These are phyloP conservation scores for Candida ovalis DNA, from an alignment of 805 yeast genomes.

Conservation along the genomic window DNA sequence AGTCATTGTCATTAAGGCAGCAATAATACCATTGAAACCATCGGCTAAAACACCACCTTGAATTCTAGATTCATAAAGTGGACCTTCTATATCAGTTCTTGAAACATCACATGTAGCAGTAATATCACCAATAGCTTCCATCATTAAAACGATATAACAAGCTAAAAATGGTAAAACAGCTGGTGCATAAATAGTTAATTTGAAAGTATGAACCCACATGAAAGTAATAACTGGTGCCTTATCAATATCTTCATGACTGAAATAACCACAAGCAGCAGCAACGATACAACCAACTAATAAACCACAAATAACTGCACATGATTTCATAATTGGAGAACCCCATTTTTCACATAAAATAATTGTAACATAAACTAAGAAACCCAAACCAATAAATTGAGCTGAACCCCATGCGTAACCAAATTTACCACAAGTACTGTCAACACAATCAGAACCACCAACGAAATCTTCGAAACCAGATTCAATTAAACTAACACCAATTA, in stretches of 20 bases:
- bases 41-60: slow-evolving; percentile 94
- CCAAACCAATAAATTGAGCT: slow-evolving; percentile 82
- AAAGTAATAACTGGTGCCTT: slow-evolving; percentile 80
- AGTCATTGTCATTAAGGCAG: slow-evolving; percentile 79
- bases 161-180: slow-evolving; percentile 83
- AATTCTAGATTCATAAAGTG: slow-evolving; percentile 72
- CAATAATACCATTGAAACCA: slow-evolving; percentile 73
- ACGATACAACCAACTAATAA: slow-evolving; percentile 85
- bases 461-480: slow-evolving; percentile 76
- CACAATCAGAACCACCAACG: slow-evolving; percentile 79
- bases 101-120: slow-evolving; percentile 94
- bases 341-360: slow-evolving; percentile 77
- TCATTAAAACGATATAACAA: slow-evolving; percentile 74
- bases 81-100: slow-evolving; percentile 79
- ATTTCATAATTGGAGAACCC: slow-evolving; percentile 93
- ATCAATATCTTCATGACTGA: slow-evolving; percentile 51
- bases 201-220: slow-evolving; percentile 85
- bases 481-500: slow-evolving; percentile 72
- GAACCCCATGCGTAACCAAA: slow-evolving; percentile 66
- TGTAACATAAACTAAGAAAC: slow-evolving; percentile 73
- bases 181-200: slow-evolving; percentile 74
- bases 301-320: slow-evolving; percentile 88
- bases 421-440: slow-evolving; percentile 44
- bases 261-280: slow-evolving; percentile 88
- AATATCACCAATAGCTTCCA: slow-evolving; percentile 94